Evolutionary conservation across 2,329 filamentous ascomycete species (phyloP).

Genomic region (Cryphonectria carpinicola): DNA sequence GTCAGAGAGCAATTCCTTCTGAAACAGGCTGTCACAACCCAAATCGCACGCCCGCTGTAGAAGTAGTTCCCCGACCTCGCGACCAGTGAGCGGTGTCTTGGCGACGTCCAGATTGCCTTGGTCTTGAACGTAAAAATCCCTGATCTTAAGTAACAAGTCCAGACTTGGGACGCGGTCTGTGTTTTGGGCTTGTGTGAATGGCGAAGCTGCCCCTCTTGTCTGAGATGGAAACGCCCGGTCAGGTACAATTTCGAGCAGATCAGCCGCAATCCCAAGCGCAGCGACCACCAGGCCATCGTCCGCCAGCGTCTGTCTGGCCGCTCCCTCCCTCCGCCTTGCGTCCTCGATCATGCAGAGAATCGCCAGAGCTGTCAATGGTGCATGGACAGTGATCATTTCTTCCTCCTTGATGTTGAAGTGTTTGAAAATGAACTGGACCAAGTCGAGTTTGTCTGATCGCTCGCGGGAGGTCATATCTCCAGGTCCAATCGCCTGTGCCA

Average conservation of each 20-base stretch:
- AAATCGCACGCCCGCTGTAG: conserved; percentile 62
- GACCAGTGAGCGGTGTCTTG: conserved; percentile 60
- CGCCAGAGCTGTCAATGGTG: conserved; percentile 74
- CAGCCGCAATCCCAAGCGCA: conserved; percentile 55
- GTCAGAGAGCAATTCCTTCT: conserved; percentile 47
- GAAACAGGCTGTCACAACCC: conserved; percentile 50
- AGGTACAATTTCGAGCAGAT: conserved; percentile 66
- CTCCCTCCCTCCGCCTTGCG: conserved; percentile 43
- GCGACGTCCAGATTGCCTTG: conserved; percentile 70
- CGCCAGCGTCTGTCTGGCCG: conserved; percentile 23
- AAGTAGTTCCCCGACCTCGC: conserved; percentile 63
- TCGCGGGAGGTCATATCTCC: conserved; percentile 49
- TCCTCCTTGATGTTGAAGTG: conserved; percentile 96
- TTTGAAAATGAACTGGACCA: conserved; percentile 79
- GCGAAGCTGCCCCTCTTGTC: conserved; percentile 18
- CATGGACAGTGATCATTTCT: conserved; percentile 89
- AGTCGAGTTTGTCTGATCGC: conserved; percentile 65
- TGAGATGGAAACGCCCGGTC: conserved; percentile 60
- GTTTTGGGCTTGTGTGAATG: conserved; percentile 33
- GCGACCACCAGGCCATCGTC: conserved; percentile 34
- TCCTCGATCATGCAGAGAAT: conserved; percentile 65
- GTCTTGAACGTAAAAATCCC: conserved; percentile 69
- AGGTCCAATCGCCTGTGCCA: conserved; percentile 62
- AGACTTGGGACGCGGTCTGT: conserved; percentile 43
- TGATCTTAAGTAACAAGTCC: conserved; percentile 65